Conservation (phyloP, 495 filamentous ascomycete genomes). For the Lophiotrema nucula region DNA sequence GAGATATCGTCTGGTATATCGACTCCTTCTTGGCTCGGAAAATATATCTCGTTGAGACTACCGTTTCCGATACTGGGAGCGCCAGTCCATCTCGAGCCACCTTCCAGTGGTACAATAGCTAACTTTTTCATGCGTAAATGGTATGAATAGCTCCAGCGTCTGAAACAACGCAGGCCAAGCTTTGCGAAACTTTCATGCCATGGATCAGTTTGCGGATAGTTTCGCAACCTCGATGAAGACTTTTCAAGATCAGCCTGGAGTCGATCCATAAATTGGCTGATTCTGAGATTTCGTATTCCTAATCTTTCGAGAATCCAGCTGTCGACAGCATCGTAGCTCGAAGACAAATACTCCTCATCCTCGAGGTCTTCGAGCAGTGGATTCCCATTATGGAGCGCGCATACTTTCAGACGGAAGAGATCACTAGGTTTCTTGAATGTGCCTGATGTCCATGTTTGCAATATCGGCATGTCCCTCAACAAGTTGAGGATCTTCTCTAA, state of each 20-base stretch:
- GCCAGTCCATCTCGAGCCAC: not conserved
- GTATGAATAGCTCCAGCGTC: not conserved
- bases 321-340: not conserved
- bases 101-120: slow-evolving; percentile 1
- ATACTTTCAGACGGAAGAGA: not conserved
- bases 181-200: slow-evolving; percentile 5
- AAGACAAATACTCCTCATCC: slow-evolving; percentile 12
- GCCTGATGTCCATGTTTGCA: slow-evolving; percentile 6
- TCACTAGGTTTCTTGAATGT: not conserved
- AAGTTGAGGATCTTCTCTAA: not conserved
- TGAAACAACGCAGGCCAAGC: not conserved
- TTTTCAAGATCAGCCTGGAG: not conserved
- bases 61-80: not conserved
- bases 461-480: slow-evolving; percentile 2
- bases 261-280: not conserved
- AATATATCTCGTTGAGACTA: not conserved
- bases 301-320: not conserved
- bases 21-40: not conserved
- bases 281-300: not conserved
- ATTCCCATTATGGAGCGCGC: not conserved
- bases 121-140: not conserved
- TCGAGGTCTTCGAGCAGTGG: slow-evolving; percentile 6
- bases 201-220: not conserved
- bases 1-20: slow-evolving; percentile 1
- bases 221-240: not conserved